Conservation (phyloP, 768 basidiomycete genomes). For the Mycena capillaripes region DNA sequence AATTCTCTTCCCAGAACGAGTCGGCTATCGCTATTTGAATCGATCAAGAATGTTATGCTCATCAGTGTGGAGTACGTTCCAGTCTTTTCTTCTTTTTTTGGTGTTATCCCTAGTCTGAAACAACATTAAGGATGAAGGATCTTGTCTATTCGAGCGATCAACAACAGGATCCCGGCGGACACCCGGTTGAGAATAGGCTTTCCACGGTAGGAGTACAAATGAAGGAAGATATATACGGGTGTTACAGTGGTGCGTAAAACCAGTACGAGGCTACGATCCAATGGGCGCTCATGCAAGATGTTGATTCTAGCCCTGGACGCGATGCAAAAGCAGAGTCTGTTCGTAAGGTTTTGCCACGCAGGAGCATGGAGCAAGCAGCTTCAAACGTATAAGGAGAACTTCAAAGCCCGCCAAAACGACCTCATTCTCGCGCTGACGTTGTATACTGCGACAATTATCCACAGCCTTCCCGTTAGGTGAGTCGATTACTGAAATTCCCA, state of each 20-base stretch:
- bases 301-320: not conserved
- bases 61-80: not conserved
- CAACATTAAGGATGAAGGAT: not conserved
- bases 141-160: not conserved
- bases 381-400: not conserved
- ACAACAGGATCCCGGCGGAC: not conserved
- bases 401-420: not conserved
- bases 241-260: not conserved
- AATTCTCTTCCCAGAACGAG: not conserved
- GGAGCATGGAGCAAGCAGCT: not conserved
- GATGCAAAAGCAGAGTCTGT: not conserved
- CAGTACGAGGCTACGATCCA: not conserved
- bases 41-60: constrained; percentile 7
- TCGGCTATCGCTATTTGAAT: not conserved
- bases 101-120: too few relatives aligned
- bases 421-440: not conserved
- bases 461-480: not conserved
- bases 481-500: not conserved
- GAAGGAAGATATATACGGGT: not conserved
- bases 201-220: not conserved
- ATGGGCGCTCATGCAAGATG: too few relatives aligned
- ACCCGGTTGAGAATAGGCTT: not conserved
- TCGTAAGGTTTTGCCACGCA: not conserved
- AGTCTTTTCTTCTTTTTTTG: too few relatives aligned
- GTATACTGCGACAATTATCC: not conserved